These are phyloP conservation scores for Simplicillium aogashimaense DNA, from an alignment of 2,329 filamentous ascomycete genomes.

Conservation along the genomic window DNA sequence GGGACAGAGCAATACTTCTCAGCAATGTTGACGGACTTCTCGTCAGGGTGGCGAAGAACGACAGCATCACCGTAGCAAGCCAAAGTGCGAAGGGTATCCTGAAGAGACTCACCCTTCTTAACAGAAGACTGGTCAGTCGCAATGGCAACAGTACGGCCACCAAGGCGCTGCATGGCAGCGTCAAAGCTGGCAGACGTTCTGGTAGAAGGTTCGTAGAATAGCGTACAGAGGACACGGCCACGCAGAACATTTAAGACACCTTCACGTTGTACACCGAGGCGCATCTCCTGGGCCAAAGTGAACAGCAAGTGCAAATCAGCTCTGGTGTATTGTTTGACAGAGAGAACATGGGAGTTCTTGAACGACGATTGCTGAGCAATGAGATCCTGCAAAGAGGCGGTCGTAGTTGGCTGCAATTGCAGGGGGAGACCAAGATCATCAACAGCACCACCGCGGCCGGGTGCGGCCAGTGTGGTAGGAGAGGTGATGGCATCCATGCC, in stretches of 20 bases:
- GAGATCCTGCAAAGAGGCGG: constrained; percentile 59
- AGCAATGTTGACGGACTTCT: constrained; percentile 69
- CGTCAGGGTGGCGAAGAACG: constrained; percentile 87
- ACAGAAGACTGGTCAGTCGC: constrained; percentile 79
- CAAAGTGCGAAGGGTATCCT: constrained; percentile 87
- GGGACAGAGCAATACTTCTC: constrained; percentile 83
- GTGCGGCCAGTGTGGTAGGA: constrained; percentile 10
- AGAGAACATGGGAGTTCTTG: constrained; percentile 82
- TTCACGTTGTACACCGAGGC: constrained; percentile 83
- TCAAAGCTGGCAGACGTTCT: constrained; percentile 94
- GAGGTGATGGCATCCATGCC: constrained; percentile 13
- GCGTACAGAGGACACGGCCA: constrained; percentile 75
- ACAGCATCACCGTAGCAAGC: constrained; percentile 92
- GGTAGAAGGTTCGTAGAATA: constrained; percentile 98
- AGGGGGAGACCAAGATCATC: constrained; percentile 37
- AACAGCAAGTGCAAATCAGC: constrained; percentile 88
- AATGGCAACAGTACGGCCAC: constrained; percentile 75
- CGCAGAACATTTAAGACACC: constrained; percentile 81
- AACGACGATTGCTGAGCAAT: constrained; percentile 70
- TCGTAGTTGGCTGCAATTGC: constrained; percentile 39
- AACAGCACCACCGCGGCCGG: constrained; percentile 15
- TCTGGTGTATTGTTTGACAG: constrained; percentile 81
- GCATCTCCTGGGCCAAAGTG: constrained; percentile 96
- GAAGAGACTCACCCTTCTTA: constrained; percentile 86
- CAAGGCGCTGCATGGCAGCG: constrained; percentile 95